phyloP scores from a whole-genome alignment of 192 early-diverging fungal species.

The Martensiomyces pterosporus region DNA sequence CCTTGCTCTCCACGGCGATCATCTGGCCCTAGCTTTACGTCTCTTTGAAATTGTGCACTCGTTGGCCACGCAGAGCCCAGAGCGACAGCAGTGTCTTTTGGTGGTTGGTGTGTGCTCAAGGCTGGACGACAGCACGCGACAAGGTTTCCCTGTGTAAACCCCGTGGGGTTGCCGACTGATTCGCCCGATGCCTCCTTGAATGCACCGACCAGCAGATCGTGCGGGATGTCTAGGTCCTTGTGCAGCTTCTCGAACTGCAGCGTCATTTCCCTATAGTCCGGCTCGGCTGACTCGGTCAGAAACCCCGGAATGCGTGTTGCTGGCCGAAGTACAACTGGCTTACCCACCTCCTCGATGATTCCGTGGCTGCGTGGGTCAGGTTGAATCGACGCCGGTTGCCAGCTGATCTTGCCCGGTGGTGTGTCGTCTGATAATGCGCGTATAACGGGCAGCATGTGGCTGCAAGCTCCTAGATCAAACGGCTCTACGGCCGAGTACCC shows the following conservation, averaged over 20 bases:
- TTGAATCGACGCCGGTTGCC: slow-evolving; percentile 17
- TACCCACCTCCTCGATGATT: slow-evolving; percentile 2
- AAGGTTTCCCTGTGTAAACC: slow-evolving; percentile 10
- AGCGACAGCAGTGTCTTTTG: background rate
- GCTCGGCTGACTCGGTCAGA: slow-evolving; percentile 4
- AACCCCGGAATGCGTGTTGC: slow-evolving; percentile 34
- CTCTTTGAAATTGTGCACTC: background rate
- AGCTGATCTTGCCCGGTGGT: slow-evolving; percentile 1
- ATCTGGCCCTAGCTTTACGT: too few relatives aligned
- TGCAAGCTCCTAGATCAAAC: slow-evolving; percentile 7
- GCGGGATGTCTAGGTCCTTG: slow-evolving; percentile 20
- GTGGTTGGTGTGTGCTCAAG: slow-evolving; percentile 2
- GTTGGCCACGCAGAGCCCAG: background rate
- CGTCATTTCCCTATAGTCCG: slow-evolving; percentile 8
- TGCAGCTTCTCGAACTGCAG: slow-evolving; percentile 8
- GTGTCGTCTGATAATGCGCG: background rate
- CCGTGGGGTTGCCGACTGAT: slow-evolving; percentile 5
- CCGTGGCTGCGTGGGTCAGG: background rate
- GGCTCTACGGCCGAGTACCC: slow-evolving; percentile 10
- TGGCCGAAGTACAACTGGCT: slow-evolving; percentile 18
- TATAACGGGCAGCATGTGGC: slow-evolving; percentile 21
- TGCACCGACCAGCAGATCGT: slow-evolving; percentile 1
- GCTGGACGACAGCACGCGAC: slow-evolving; percentile 22
- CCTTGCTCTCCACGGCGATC: too few relatives aligned
- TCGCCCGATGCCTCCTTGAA: slow-evolving; percentile 18